Base-by-base conservation (phyloP, 306 rosid species). In the Pyrus pyrifolia region DNA sequence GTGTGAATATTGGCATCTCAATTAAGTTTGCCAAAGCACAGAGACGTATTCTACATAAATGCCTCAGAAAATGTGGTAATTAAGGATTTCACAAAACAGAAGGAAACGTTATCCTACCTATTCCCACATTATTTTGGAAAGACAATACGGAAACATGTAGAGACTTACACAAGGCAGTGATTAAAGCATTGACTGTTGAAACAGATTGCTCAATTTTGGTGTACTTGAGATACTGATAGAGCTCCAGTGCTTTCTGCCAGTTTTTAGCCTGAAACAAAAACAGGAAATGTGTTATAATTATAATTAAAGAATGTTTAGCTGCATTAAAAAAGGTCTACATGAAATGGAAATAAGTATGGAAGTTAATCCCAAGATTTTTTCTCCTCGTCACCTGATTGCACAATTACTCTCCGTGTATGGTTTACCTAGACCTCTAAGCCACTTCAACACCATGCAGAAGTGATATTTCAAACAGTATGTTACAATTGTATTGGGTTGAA, bases 131-230 rank as follows among this genome's bases (percentile, higher is more conserved):
- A 9, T 22, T 53, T 76, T 51, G 78, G 27, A 57, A 44, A 67
- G 18, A 57, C 12, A 44, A 67, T 35, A 73, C 22, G 14, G 70
- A 52, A 73, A 44, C 51, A 33, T 13, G 49, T 25, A 45, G 35
- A 60, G 58, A 86, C 98, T 85, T 88, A 95, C 98, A 95, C 68
- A 95, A 85, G 78, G 98, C 96, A 70, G 96, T 95, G 76, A 95
- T 91, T 86, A 90, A 86, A 79, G 98, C 98, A 83, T 95, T 95
- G 80, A 90, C 79, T 70, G 97, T 90, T 80, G 98, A 88, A 84
- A 90, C 97, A 69, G 92, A 85, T 67, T 52, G 84, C 68, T 74
- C 78, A 85, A 85, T 70, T 68, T 90, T 88, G 71, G 77, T 82
- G 71, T 90, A 84, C 78, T 89, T 95, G 77, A 95, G 96, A 82